Base-by-base conservation (phyloP, 208 protist species). In the Lotmaria passim region DNA sequence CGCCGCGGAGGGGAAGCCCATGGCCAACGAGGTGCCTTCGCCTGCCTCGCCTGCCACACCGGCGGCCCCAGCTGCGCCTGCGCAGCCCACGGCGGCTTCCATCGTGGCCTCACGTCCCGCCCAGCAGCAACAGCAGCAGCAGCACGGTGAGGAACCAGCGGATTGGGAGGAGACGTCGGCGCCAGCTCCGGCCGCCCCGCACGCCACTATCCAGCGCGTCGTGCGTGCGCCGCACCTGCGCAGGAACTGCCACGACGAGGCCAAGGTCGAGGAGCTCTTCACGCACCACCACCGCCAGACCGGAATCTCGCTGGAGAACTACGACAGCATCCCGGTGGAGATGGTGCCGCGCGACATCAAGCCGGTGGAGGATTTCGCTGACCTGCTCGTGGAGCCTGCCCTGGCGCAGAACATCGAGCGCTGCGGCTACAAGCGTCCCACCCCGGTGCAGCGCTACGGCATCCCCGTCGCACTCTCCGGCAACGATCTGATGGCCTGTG, bases 401-500 rank as follows among this genome's bases (percentile, higher is more conserved):
- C 71, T 99, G 10, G 64, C 86, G 31, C 68, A 78, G n/a, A 99
- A 99, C 85, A 97, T 99, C 64, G 56, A 85, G 31, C 89, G 96
- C 15, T 95, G 94, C 41, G 83, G 89, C 2, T 99, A 99, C 88
- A 93, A 94, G 43, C 91, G 90, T 57, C 98, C 98, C 14, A 99
- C 98, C 5, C 98, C 98, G 6, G 98, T 99, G 41, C 98, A 99
- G 84, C 98, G 98, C 63, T 94, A 98, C 75, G 88, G 97, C 43
- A 97, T 99, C 44, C 98, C 98, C 19, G 98, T 99, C 21, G 90
- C 96, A 26, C 28, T 93, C 3, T 71, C 81, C 15, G 89, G 91
- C 26, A 74, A 96, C 65, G 98, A 99, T 84, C 75, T 99, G 7
- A 99, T 99, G 98, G 96, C 96, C 11, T 99, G 98, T 74, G 98